Evolutionary conservation across 1,284 basidiomycete species (phyloP).

Genomic region (Salmacisia buchloeana): DNA sequence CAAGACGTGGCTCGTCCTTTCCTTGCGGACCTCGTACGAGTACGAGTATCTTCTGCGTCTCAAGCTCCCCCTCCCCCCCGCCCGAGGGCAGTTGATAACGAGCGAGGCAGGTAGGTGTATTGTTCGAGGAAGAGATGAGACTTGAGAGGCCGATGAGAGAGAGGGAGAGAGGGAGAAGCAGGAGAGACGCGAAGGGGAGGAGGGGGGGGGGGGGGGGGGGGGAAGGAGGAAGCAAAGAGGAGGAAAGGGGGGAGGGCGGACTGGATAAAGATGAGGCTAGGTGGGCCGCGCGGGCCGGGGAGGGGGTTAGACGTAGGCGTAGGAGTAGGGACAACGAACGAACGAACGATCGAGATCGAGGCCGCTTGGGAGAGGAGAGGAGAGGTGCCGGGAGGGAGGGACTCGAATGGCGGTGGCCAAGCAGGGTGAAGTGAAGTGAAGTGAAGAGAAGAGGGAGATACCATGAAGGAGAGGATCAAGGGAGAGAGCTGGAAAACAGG

Average conservation of each 20-base stretch:
- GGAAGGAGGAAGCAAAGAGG: not conserved
- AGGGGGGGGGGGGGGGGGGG: conserved; percentile 1
- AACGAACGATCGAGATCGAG: not conserved
- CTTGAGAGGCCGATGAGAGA: not conserved
- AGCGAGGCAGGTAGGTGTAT: too few relatives aligned
- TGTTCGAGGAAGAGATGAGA: not conserved
- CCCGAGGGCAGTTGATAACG: too few relatives aligned
- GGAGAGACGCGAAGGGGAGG: conserved; percentile 3
- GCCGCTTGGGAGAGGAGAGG: not conserved
- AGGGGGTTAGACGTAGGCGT: too few relatives aligned
- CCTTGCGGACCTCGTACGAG: too few relatives aligned
- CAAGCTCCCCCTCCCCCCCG: too few relatives aligned
- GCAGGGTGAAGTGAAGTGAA: too few relatives aligned
- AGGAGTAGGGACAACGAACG: too few relatives aligned
- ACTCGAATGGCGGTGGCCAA: not conserved
- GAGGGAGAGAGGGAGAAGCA: conserved; percentile 1
- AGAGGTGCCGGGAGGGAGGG: not conserved
- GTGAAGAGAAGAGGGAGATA: not conserved
- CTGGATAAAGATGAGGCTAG: too few relatives aligned
- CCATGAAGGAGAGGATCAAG: not conserved
- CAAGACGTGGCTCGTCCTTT: too few relatives aligned
- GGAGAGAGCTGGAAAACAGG: not conserved
- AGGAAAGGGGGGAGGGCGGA: not conserved
- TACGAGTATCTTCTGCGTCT: too few relatives aligned
- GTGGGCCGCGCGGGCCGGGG: too few relatives aligned